A percentile compares a stretch with the other conserved stretches of the same genome.
These are phyloP conservation scores for Beauveria asiatica DNA, from an alignment of 2,329 filamentous ascomycete species.

Conservation along the genomic window DNA sequence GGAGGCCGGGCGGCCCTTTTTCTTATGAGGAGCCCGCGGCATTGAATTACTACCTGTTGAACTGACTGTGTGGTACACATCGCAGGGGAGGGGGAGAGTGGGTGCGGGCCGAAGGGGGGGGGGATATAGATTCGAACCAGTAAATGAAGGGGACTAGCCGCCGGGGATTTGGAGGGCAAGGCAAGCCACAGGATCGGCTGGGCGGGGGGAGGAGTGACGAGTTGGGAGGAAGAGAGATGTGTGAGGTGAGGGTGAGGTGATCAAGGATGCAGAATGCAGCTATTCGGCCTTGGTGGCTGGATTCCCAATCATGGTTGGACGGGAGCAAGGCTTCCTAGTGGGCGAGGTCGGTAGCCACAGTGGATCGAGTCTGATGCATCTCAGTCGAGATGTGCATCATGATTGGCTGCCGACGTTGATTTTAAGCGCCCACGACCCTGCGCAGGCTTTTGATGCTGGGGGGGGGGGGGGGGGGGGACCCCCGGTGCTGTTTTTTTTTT, in stretches of 20 bases:
- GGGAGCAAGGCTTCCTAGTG: background rate
- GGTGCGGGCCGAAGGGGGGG: background rate
- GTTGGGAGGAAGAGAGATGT: background rate
- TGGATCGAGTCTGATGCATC: background rate
- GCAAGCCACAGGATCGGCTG: background rate
- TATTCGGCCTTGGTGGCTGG: too few species aligned
- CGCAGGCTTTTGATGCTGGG: background rate
- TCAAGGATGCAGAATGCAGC: background rate
- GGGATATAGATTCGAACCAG: background rate
- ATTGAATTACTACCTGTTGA: background rate
- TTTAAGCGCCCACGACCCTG: constrained; percentile 10
- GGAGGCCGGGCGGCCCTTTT: constrained; percentile 2
- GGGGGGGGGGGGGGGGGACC: background rate
- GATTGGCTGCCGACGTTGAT: constrained; percentile 1
- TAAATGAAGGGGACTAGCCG: background rate
- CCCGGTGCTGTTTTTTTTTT: too few species aligned
- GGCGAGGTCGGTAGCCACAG: background rate
- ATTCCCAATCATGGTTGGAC: background rate
- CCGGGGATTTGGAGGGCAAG: background rate
- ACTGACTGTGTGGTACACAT: background rate
- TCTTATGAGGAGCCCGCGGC: background rate
- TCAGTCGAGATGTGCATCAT: background rate
- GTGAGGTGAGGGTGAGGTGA: background rate
- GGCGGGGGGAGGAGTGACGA: background rate
- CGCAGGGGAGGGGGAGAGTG: background rate